These are phyloP conservation scores for Erythrobasidium hasegawianum DNA, from an alignment of 1,284 basidiomycete species.

Conservation along the genomic window DNA sequence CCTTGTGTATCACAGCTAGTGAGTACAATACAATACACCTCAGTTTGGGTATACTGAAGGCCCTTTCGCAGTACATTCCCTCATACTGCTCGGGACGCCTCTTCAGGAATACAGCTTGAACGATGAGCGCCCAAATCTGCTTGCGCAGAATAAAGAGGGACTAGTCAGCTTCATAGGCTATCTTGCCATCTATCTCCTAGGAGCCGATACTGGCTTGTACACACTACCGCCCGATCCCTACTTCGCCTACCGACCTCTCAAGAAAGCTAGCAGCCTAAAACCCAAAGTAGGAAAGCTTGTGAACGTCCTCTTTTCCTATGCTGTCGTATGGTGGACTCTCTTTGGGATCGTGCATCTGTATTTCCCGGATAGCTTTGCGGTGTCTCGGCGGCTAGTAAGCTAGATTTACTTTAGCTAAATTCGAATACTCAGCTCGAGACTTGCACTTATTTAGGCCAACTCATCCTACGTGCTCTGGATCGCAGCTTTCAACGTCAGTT, in stretches of 20 bases:
- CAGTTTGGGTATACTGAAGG: no score
- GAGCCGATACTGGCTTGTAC: conserved; percentile 74
- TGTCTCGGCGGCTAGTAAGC: conserved; percentile 71
- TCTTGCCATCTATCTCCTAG: conserved; percentile 80
- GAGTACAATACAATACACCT: no score
- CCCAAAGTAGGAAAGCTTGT: conserved; percentile 58
- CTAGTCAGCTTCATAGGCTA: conserved; percentile 84
- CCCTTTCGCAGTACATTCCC: conserved; percentile 61
- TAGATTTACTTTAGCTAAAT: not conserved
- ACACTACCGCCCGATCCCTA: conserved; percentile 57
- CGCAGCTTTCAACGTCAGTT: conserved; percentile 80
- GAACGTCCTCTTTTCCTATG: conserved; percentile 71
- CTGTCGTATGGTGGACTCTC: conserved; percentile 70
- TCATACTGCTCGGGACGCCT: conserved; percentile 57
- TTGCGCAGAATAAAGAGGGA: conserved; percentile 90
- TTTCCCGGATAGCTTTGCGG: conserved; percentile 45
- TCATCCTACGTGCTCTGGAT: conserved; percentile 85
- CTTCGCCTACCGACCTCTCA: conserved; percentile 41
- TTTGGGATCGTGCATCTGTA: conserved; percentile 52
- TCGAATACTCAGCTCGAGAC: conserved; percentile 1
- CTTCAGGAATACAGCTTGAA: conserved; percentile 65
- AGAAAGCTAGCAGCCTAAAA: conserved; percentile 24
- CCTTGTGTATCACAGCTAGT: conserved; percentile 63
- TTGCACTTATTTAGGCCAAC: conserved; percentile 62
- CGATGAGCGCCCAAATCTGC: conserved; percentile 59